These are phyloP conservation scores for Neostapfia colusana DNA, from an alignment of 176 grass and related monocot species.

Conservation along the genomic window DNA sequence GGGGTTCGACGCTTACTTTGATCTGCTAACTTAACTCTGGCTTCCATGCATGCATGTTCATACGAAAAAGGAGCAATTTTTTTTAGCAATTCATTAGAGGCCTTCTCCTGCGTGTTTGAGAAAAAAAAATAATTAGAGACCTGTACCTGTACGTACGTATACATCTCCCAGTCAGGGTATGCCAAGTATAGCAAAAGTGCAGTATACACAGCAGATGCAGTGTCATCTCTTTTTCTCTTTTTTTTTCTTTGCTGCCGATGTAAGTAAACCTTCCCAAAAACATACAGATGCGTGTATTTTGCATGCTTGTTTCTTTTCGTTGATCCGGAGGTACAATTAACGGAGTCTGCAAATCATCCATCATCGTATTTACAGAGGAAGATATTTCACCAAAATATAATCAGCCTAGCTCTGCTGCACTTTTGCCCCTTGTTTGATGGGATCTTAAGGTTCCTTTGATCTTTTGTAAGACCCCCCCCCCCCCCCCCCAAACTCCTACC, in stretches of 20 bases:
- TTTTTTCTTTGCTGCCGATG: neutral
- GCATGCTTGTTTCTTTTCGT: neutral
- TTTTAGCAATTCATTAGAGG: constrained; percentile 21
- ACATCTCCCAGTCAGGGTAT: neutral
- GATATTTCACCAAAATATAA: neutral
- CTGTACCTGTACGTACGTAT: constrained; percentile 6
- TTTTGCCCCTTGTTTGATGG: neutral
- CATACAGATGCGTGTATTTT: neutral
- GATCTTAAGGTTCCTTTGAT: neutral
- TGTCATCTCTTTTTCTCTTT: constrained; percentile 2
- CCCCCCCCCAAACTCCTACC: neutral
- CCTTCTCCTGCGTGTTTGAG: too few species aligned
- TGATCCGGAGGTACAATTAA: neutral
- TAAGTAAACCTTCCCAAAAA: constrained; percentile 5
- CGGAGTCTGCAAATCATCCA: too few species aligned
- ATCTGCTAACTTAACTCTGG: constrained; percentile 48
- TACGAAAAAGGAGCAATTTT: constrained; percentile 5
- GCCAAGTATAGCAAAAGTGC: neutral
- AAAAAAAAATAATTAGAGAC: too few species aligned
- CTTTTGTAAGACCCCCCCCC: neutral
- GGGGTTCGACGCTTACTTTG: constrained; percentile 65
- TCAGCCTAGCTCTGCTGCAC: neutral
- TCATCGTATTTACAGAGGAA: neutral
- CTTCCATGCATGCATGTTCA: constrained; percentile 10
- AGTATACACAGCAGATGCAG: neutral